Evolutionary conservation across 306 rosid species (phyloP), one percentile per base, ranked within the genome.

Genomic region (Fagus crenata): DNA sequence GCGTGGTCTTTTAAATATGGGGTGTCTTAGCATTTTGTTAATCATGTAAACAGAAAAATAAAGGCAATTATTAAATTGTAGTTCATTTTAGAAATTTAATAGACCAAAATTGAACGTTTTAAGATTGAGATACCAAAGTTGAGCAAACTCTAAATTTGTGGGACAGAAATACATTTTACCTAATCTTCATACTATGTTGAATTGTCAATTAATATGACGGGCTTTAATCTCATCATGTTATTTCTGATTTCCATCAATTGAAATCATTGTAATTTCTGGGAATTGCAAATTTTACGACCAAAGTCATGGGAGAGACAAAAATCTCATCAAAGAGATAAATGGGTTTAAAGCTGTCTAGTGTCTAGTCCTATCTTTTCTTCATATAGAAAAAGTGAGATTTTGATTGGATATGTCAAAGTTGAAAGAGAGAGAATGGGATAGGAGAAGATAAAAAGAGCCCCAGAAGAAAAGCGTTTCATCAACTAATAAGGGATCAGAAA

Each of bases 331-430:
- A 53, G 75, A 69, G 70, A 35, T 58, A 42, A 41, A 42, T 60
- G 53, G 67, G 67, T 28, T 69, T 33, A 75, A 81, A 42, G 61
- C 7, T 81, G 40, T 67, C 74, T 41, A 49, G 54, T 67, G 40
- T 58, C 74, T 41, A 49, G 54, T 73, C 80, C 53, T 61, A 18
- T 82, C 46, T 1, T 59, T 78, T 12, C 61, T 9, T 76, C 22
- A 28, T 36, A 18, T 32, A 68, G 49, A 22, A 75, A 77, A 53
- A 35, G 56, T 33, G 41, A 5, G 40, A 41, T 54, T 80, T 74
- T 76, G 59, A 72, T 77, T 76, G 58, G 55, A 80, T 73, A 18
- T 59, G 65, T 76, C 37, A 53, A 80, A 77, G 80, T 69, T 80
- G 75, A 64, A 75, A 53, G n/a, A 54, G 42, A 64, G 67, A 64